Evolutionary conservation across 345 rosid species (phyloP), one percentile per base, ranked within the genome.

Genomic region (Geranium rotundifolium): DNA sequence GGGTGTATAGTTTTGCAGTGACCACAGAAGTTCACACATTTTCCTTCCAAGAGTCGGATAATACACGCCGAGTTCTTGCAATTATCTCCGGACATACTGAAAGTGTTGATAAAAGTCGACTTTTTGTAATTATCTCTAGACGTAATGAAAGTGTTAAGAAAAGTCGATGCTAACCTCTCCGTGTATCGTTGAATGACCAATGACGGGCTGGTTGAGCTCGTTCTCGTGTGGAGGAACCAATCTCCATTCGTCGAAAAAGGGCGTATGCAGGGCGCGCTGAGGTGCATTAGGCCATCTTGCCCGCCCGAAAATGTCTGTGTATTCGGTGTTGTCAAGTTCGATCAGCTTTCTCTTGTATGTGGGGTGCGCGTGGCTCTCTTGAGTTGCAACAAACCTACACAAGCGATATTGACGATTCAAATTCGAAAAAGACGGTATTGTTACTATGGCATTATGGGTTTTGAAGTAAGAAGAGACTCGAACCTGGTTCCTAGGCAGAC

Each of bases 261-360:
- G 86, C 5, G 96, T 91, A 30, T 69, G 64, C 34, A 91, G 82
- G 73, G 73, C 86, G 52, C 97, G 86, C 0, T 88, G 85, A 0
- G 97, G 95, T 18, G 97, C 97, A 70, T 68, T 69, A 49, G 95
- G 97, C 91, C 91, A 91, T 78, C 96, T 71, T 13, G 90, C 96
- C 62, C 97, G 68, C 52, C 97, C 97, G 59, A 83, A 91, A 14
- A 91, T 60, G 68, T 83, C 72, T 39, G 97, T 88, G 69, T 84
- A 79, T 67, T 81, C 88, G 0, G 97, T 88, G 69, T 83, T 71
- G 57, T 83, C 81, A 13, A 76, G 71, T 63, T 91, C 89, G 29
- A 84, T 64, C 79, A 91, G 64, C 74, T 77, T 88, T 75, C 73
- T 79, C 81, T 88, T 88, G 83, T 88, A 91, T 20, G 65, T 56